Conservation (phyloP, 2,329 filamentous ascomycete species). For the Colletotrichum orchidophilum region DNA sequence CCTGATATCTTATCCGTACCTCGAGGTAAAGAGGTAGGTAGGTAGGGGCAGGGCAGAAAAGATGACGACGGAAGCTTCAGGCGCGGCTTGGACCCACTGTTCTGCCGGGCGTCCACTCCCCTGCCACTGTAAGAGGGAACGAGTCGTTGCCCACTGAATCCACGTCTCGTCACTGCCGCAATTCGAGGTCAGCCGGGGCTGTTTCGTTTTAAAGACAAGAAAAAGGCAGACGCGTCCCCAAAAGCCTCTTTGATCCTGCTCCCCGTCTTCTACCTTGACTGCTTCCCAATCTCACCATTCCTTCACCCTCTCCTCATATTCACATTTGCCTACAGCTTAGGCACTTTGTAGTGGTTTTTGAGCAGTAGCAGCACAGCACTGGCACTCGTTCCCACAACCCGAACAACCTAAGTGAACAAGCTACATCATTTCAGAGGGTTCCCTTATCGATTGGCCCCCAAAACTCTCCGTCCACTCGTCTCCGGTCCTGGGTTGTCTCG, state of each 20-base stretch:
- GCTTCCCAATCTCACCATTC: background rate
- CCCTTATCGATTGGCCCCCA: constrained; percentile 19
- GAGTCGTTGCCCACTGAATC: constrained; percentile 29
- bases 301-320: background rate
- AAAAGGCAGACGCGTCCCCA: constrained; percentile 31
- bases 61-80: constrained; percentile 16
- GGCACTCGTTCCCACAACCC: constrained; percentile 7
- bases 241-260: constrained; percentile 9
- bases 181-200: constrained; percentile 27
- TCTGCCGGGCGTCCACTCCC: constrained; percentile 10
- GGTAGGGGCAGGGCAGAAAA: background rate
- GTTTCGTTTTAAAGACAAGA: constrained; percentile 32
- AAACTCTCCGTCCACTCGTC: background rate
- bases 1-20: too few species aligned
- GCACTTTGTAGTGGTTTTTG: background rate
- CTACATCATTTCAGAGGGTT: constrained; percentile 1
- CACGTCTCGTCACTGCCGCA: constrained; percentile 34
- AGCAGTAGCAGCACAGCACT: background rate
- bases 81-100: constrained; percentile 20
- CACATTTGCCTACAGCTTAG: background rate
- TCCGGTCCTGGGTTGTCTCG: constrained; percentile 29
- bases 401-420: background rate
- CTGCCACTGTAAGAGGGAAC: constrained; percentile 19
- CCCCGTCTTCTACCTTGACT: constrained; percentile 8
- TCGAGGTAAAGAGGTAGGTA: too few species aligned